Evolutionary conservation across 1,284 basidiomycete species (phyloP).

Genomic region (Marasmius oreades): DNA sequence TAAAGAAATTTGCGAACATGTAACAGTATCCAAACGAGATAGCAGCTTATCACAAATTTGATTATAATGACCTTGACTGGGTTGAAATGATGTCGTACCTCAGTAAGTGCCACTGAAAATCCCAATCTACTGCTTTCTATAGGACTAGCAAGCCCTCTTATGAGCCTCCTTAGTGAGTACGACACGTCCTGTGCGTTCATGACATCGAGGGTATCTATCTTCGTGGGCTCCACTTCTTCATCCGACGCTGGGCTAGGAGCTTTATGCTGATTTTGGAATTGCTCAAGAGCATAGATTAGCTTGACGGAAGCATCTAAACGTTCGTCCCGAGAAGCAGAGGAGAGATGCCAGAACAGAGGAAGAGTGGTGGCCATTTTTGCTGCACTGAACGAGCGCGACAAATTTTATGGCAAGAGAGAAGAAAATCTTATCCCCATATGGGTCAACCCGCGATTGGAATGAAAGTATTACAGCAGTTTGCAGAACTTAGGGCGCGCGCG

Average conservation of each 20-base stretch:
- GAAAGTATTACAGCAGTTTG: too few species aligned
- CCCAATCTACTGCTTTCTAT: constrained; percentile 91
- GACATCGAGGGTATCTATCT: constrained; percentile 51
- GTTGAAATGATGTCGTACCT: constrained; percentile 51
- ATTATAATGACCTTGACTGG: constrained; percentile 5
- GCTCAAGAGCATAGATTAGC: constrained; percentile 76
- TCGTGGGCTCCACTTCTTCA: constrained; percentile 51
- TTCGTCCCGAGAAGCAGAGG: constrained; percentile 77
- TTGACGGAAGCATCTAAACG: constrained; percentile 85
- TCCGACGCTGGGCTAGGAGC: constrained; percentile 39
- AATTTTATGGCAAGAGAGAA: background rate
- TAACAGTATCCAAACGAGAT: constrained; percentile 75
- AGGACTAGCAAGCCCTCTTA: constrained; percentile 87
- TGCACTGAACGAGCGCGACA: background rate
- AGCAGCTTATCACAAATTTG: constrained; percentile 56
- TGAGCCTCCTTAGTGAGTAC: constrained; percentile 81
- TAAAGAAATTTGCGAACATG: constrained; percentile 71
- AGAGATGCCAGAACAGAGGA: constrained; percentile 92
- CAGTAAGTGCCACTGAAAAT: constrained; percentile 94
- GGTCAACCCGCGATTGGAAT: too few species aligned
- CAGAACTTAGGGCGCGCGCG: too few species aligned
- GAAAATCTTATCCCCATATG: background rate
- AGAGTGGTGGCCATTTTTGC: constrained; percentile 76
- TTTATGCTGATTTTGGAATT: constrained; percentile 70
- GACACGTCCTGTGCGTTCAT: constrained; percentile 86